Conservation (phyloP, 805 yeast genomes). For the Ogataea methylovora region DNA sequence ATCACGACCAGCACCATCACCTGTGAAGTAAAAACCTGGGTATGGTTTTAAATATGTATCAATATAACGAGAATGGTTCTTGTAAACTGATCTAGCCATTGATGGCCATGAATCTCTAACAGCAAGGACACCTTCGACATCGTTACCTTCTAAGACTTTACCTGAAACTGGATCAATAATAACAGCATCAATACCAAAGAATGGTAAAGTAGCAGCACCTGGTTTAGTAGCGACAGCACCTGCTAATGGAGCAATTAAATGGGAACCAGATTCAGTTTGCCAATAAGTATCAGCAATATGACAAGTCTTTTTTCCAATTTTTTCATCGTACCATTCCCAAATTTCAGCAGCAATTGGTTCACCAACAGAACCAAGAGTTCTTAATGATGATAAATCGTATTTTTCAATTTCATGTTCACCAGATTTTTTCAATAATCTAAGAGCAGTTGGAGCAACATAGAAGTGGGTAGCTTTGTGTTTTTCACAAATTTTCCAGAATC, state of each 20-base stretch:
- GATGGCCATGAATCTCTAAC: constrained; percentile 94
- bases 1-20: constrained; percentile 98
- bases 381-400: constrained; percentile 76
- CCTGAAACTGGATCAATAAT: constrained; percentile 94
- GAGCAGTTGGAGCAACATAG: constrained; percentile 97
- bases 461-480: constrained; percentile 88
- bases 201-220: constrained; percentile 94
- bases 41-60: constrained; percentile 93
- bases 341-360: constrained; percentile 98
- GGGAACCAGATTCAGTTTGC: constrained; percentile 98
- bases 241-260: constrained; percentile 88
- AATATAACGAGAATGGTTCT: constrained; percentile 75
- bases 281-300: constrained; percentile 95
- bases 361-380: constrained; percentile 95
- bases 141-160: constrained; percentile 72
- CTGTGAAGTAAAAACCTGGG: constrained; percentile 91
- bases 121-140: constrained; percentile 95
- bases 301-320: constrained; percentile 83
- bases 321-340: constrained; percentile 97
- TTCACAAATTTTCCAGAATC: constrained; percentile 96
- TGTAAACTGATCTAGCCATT: constrained; percentile 95
- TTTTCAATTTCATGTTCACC: constrained; percentile 79
- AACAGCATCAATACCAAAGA: constrained; percentile 88
- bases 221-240: constrained; percentile 95
- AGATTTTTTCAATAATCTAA: constrained; percentile 75